Evolutionary conservation across 2,329 filamentous ascomycete species (phyloP), one percentile per base, ranked within the genome.

Genomic region (Cladosporium colombiae): DNA sequence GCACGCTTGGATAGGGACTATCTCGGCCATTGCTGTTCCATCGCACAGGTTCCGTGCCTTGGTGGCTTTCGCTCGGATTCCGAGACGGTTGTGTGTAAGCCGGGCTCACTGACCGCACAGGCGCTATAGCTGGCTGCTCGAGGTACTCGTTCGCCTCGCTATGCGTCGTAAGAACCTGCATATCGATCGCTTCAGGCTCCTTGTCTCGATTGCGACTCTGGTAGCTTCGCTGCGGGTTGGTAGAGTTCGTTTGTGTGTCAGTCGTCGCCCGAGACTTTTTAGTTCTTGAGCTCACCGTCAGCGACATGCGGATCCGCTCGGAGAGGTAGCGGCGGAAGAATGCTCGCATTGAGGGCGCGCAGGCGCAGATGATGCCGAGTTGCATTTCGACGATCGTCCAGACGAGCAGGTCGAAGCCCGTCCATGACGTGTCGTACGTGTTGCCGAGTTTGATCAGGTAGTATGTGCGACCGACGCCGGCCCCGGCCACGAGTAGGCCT

Each of bases 311-410:
- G 23, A 63, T 23, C 16, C 53, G 21, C 1, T 23, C 23, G 23
- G 61, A 56, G 14, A 75, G 67, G 46, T 75, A 75, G 18, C 66
- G 65, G 18, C 72, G 68, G 65, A 75, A 71, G 66, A 76, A 71
- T 5, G 70, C 73, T 13, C 74, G 71, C 5, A 74, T 60, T 1
- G 69, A 70, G 0, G 74, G 74, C 10, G 72, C 70, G 57, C 73
- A 74, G 2, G 74, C 72, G 61, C 73, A 75, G 63, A 76, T 74
- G 44, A 76, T 72, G 29, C 70, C 73, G 1, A 75, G 67, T 25
- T 75, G 73, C 21, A 68, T 68, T 64, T 76, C 74, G 33, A 74
- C 64, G 14, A 72, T 40, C 5, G 69, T 70, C 72, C 72, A 75
- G 49, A 70, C 67, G 68, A 72, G 72, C 52, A 74, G 68, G 33